Percentiles rank a stretch among this genome's conserved stretches.
Evolutionary conservation across 352 stramenopile genomes (phyloP).

Genomic region (Pythium dissimile): DNA sequence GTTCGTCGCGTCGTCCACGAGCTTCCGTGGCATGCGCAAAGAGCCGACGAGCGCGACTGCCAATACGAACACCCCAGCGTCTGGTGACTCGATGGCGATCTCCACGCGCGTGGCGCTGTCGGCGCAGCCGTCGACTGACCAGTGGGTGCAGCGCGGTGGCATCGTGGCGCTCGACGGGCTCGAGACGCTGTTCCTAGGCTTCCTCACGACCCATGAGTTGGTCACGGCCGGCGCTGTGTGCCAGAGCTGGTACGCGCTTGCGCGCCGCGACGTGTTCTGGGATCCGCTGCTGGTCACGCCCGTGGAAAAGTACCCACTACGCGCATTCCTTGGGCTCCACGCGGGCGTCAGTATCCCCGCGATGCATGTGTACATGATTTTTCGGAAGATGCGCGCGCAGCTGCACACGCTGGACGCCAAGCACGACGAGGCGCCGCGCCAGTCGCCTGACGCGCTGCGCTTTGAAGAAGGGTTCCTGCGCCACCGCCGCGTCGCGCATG

Average conservation of each 20-base stretch:
- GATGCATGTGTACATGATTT: slow-evolving; percentile 77
- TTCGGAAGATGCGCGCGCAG: slow-evolving; percentile 34
- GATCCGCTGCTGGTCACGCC: slow-evolving; percentile 59
- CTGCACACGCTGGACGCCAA: slow-evolving; percentile 13
- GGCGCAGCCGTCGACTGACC: slow-evolving; percentile 10
- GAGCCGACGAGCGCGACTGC: too few species aligned
- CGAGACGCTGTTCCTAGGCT: slow-evolving; percentile 61
- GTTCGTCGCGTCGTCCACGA: slow-evolving; percentile 27
- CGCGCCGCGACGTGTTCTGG: slow-evolving; percentile 60
- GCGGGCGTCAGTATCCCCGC: slow-evolving; percentile 35
- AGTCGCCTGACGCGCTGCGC: slow-evolving; percentile 3
- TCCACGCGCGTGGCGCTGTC: slow-evolving; percentile 55
- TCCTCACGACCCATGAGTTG: slow-evolving; percentile 45
- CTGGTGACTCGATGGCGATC: slow-evolving; percentile 42
- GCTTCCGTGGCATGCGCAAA: background rate
- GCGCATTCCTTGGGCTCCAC: slow-evolving; percentile 42
- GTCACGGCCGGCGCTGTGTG: slow-evolving; percentile 48
- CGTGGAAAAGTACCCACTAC: slow-evolving; percentile 61
- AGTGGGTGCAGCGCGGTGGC: slow-evolving; percentile 21
- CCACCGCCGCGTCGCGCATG: background rate
- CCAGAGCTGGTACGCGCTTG: slow-evolving; percentile 47
- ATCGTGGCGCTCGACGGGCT: slow-evolving; percentile 53
- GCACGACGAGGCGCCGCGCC: slow-evolving; percentile 14
- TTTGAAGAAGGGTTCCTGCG: slow-evolving; percentile 6
- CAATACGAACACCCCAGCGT: too few species aligned